Evolutionary conservation across 2,329 filamentous ascomycete species (phyloP).

Genomic region (Bipolaris victoriae): DNA sequence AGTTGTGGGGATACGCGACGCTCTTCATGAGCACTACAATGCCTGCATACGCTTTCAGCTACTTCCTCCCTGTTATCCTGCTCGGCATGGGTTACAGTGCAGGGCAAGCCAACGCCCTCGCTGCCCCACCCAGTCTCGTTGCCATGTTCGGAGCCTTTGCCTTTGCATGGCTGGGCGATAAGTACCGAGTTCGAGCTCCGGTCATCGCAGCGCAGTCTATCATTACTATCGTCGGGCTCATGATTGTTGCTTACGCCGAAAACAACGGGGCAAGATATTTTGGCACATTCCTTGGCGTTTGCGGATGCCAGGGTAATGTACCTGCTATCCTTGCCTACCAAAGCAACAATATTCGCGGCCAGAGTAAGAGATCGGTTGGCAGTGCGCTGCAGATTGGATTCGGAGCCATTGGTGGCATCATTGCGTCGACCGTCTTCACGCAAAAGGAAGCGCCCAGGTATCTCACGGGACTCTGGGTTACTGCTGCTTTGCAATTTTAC

Average conservation of each 20-base stretch:
- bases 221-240: slow-evolving; percentile 31
- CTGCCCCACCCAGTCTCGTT: slow-evolving; percentile 34
- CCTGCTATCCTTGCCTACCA: slow-evolving; percentile 37
- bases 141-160: slow-evolving; percentile 33
- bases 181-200: slow-evolving; percentile 32
- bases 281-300: slow-evolving; percentile 33
- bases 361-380: slow-evolving; percentile 30
- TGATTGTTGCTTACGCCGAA: slow-evolving; percentile 32
- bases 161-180: slow-evolving; percentile 35
- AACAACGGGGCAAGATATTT: slow-evolving; percentile 36
- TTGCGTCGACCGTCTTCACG: slow-evolving; percentile 30
- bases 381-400: slow-evolving; percentile 34
- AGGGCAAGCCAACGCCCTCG: slow-evolving; percentile 25
- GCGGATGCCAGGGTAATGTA: slow-evolving; percentile 27
- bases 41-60: slow-evolving; percentile 35
- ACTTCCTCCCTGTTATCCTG: slow-evolving; percentile 38
- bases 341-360: slow-evolving; percentile 32
- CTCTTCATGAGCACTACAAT: slow-evolving; percentile 33
- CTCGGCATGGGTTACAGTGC: slow-evolving; percentile 32
- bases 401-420: slow-evolving; percentile 35
- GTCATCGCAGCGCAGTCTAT: slow-evolving; percentile 29
- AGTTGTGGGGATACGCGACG: slow-evolving; percentile 34
- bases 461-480: slow-evolving; percentile 28
- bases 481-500: slow-evolving; percentile 27
- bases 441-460: slow-evolving; percentile 32